phyloP scores from a whole-genome alignment of 441 rosid species.

The Viola pubescens region DNA sequence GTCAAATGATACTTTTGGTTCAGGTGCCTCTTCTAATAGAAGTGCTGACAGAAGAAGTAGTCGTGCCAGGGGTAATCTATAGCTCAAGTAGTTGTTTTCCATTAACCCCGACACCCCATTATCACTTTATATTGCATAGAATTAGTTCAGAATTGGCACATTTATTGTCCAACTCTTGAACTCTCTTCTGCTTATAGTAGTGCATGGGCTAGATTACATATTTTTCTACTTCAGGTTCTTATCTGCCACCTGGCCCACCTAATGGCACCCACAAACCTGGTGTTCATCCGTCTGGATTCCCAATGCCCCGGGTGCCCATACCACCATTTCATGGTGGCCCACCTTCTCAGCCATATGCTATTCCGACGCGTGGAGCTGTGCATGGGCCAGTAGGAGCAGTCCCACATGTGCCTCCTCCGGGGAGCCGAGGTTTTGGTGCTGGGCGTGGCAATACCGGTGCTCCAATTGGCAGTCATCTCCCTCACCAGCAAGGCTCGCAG shows the following conservation, averaged over 20 bases:
- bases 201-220: neutral
- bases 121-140: no score
- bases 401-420: constrained; percentile 85
- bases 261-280: constrained; percentile 87
- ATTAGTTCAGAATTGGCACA: no score
- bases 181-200: neutral
- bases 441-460: constrained; percentile 77
- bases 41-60: constrained; percentile 77
- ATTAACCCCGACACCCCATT: no score
- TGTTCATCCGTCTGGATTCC: constrained; percentile 75
- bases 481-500: constrained; percentile 75
- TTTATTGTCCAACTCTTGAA: neutral
- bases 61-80: constrained; percentile 63
- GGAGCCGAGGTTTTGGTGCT: constrained; percentile 83
- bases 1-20: constrained; percentile 61
- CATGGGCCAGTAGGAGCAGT: constrained; percentile 94
- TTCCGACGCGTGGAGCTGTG: constrained; percentile 81
- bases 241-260: constrained; percentile 64
- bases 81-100: neutral
- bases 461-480: constrained; percentile 82
- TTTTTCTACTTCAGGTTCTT: constrained; percentile 47
- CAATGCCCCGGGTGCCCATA: constrained; percentile 74
- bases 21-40: constrained; percentile 44
- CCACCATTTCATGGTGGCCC: constrained; percentile 78
- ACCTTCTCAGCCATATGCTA: constrained; percentile 86